Conservation (phyloP, 306 rosid species). For the Prunus kanzakura region DNA sequence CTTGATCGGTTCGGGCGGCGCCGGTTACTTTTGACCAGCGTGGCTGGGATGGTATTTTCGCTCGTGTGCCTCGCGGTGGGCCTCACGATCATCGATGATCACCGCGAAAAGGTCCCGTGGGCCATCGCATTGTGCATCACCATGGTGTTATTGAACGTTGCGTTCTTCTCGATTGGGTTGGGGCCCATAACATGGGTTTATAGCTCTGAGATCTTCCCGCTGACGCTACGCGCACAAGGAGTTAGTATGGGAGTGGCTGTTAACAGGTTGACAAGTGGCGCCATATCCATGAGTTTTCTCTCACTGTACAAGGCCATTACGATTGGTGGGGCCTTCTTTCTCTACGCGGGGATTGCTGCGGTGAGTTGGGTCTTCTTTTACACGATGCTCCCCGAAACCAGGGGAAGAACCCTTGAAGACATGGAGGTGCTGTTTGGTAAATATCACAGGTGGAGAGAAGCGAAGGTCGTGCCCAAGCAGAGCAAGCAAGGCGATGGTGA, state of each 20-base stretch:
- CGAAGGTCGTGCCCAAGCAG: background rate
- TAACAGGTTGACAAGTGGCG: background rate
- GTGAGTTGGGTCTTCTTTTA: slow-evolving; percentile 40
- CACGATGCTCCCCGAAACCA: slow-evolving; percentile 45
- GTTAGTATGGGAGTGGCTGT: background rate
- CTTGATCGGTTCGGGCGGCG: slow-evolving; percentile 59
- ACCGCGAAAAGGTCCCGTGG: slow-evolving; percentile 26
- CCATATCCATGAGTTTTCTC: slow-evolving; percentile 46
- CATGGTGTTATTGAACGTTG: slow-evolving; percentile 38
- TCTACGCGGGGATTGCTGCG: slow-evolving; percentile 18
- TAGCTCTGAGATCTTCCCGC: slow-evolving; percentile 55
- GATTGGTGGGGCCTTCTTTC: slow-evolving; percentile 48
- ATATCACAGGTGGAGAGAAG: background rate
- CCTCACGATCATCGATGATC: slow-evolving; percentile 37
- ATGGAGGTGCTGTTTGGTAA: slow-evolving; percentile 48
- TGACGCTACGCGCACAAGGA: slow-evolving; percentile 62
- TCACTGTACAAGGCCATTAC: slow-evolving; percentile 33
- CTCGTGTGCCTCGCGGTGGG: slow-evolving; percentile 31
- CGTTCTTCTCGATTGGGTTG: slow-evolving; percentile 59
- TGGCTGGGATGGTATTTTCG: slow-evolving; percentile 50
- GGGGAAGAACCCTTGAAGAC: slow-evolving; percentile 49
- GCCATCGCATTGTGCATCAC: slow-evolving; percentile 52
- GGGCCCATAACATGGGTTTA: slow-evolving; percentile 75
- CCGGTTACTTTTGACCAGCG: slow-evolving; percentile 45
- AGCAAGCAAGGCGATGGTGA: background rate